A percentile compares a stretch with the other conserved stretches of the same genome.
Conservation (phyloP, 768 basidiomycete species). For the Kondoa malvinella region DNA sequence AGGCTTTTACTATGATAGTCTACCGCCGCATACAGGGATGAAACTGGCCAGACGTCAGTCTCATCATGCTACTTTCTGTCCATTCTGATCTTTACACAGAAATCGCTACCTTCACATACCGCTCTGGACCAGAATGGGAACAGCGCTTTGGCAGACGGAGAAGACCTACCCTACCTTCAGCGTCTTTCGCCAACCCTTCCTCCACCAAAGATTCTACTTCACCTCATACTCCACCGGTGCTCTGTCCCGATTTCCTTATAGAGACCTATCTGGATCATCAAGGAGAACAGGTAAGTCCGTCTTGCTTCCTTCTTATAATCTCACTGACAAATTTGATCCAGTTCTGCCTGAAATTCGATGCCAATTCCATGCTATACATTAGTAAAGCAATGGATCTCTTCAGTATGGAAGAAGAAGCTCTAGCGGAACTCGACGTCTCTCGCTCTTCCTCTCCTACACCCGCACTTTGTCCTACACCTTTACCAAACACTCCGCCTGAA, state of each 20-base stretch:
- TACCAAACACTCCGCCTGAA: conserved; percentile 2
- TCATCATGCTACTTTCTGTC: background rate
- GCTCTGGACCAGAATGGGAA: conserved; percentile 99
- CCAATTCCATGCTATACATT: conserved; percentile 95
- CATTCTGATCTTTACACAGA: conserved; percentile 38
- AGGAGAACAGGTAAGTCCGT: conserved; percentile 27
- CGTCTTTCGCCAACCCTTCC: conserved; percentile 10
- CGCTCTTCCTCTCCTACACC: conserved; percentile 18
- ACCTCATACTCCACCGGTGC: conserved; percentile 41
- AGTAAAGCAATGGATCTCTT: conserved; percentile 99
- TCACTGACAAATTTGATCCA: conserved; percentile 47
- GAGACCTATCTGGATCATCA: conserved; percentile 97
- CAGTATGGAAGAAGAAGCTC: conserved; percentile 68
- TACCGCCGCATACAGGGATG: conserved; percentile 98
- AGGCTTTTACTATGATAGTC: conserved; percentile 84
- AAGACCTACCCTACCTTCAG: conserved; percentile 19
- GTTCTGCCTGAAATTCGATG: conserved; percentile 97
- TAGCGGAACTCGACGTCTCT: conserved; percentile 44
- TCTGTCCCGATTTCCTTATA: conserved; percentile 94
- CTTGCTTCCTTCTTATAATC: background rate
- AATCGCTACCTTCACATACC: conserved; percentile 97
- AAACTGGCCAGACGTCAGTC: conserved; percentile 83
- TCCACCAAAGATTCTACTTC: conserved; percentile 12
- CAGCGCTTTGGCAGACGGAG: conserved; percentile 79
- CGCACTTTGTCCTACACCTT: conserved; percentile 6